phyloP scores from a whole-genome alignment of 2,329 filamentous ascomycete genomes.

The Alternaria triticimaculans region DNA sequence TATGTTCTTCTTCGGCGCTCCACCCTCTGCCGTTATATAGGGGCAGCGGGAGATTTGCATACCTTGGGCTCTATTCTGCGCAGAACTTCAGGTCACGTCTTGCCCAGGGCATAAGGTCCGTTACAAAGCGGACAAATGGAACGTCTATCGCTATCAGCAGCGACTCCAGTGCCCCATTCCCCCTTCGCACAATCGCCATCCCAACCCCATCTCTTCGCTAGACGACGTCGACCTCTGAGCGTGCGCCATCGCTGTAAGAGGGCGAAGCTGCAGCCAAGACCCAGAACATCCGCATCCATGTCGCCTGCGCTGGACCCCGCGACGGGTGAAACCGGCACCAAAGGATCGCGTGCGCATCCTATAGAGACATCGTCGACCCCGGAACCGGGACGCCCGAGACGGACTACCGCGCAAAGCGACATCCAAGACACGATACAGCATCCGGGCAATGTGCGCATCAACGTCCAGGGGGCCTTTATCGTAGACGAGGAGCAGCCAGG shows the following conservation, averaged over 20 bases:
- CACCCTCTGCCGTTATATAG: constrained; percentile 5
- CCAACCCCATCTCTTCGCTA: constrained; percentile 21
- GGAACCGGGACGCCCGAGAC: constrained; percentile 32
- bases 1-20: constrained; percentile 12
- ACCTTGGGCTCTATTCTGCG: constrained; percentile 48
- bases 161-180: constrained; percentile 24
- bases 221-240: constrained; percentile 26
- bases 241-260: constrained; percentile 42
- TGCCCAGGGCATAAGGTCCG: constrained; percentile 33
- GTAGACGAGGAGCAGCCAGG: constrained; percentile 72
- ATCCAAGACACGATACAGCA: constrained; percentile 63
- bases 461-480: constrained; percentile 95
- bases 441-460: constrained; percentile 82
- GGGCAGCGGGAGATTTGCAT: constrained; percentile 9
- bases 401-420: constrained; percentile 46
- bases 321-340: constrained; percentile 41
- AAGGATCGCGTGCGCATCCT: constrained; percentile 22
- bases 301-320: constrained; percentile 39
- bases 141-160: constrained; percentile 35
- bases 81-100: constrained; percentile 48
- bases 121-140: constrained; percentile 49
- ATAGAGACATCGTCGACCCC: constrained; percentile 24
- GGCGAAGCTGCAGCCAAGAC: constrained; percentile 48
- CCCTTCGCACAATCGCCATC: constrained; percentile 27
- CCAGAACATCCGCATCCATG: constrained; percentile 38